Evolutionary conservation across 1,139 yeast genomes (phyloP).

Genomic region (Kodamaea suecica): DNA sequence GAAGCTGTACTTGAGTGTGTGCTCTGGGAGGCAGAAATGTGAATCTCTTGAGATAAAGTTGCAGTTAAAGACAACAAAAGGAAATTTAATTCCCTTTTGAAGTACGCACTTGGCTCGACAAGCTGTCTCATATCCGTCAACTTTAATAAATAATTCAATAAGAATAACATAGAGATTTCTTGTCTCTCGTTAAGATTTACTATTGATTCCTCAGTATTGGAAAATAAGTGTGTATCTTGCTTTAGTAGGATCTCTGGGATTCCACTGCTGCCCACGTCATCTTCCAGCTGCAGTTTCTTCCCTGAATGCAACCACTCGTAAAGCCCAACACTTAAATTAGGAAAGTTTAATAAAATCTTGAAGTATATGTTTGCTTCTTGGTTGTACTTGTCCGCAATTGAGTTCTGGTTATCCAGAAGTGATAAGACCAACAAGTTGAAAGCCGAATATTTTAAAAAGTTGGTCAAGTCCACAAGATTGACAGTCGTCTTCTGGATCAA

Average conservation of each 20-base stretch:
- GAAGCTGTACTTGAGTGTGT: slow-evolving; percentile 23
- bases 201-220: slow-evolving; percentile 11
- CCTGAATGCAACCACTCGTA: slow-evolving; percentile 11
- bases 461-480: slow-evolving; percentile 21
- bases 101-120: slow-evolving; percentile 17
- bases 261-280: slow-evolving; percentile 1
- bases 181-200: slow-evolving; percentile 24
- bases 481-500: slow-evolving; percentile 17
- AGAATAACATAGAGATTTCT: slow-evolving; percentile 33
- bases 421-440: slow-evolving; percentile 28
- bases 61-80: slow-evolving; percentile 21
- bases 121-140: slow-evolving; percentile 22
- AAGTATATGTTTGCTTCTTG: slow-evolving; percentile 27
- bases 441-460: slow-evolving; percentile 31
- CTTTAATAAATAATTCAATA: slow-evolving; percentile 27
- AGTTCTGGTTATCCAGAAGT: slow-evolving; percentile 6
- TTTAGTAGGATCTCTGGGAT: slow-evolving; percentile 1
- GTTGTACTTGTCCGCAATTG: slow-evolving; percentile 12
- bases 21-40: slow-evolving; percentile 25
- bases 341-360: slow-evolving; percentile 24
- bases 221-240: neutral
- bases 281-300: slow-evolving; percentile 3
- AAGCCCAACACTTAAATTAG: slow-evolving; percentile 21
- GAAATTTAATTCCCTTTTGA: slow-evolving; percentile 22
- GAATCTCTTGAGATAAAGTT: slow-evolving; percentile 26